Evolutionary conservation across 2,329 filamentous ascomycete genomes (phyloP).

Genomic region (Magnaporthiopsis rhizophila): DNA sequence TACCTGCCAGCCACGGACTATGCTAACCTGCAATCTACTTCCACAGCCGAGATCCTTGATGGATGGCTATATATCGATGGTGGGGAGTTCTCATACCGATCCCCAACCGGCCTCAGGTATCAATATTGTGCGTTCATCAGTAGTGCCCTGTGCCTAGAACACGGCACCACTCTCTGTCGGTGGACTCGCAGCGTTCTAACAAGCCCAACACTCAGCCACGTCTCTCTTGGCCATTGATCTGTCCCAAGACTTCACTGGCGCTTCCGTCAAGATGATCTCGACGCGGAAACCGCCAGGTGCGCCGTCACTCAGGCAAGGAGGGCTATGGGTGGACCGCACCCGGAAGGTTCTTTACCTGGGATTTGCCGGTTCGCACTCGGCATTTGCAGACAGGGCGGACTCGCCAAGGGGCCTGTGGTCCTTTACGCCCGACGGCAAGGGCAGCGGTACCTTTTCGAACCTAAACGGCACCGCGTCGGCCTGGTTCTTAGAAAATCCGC

Average conservation of each 20-base stretch:
- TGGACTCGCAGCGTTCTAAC: constrained; percentile 1
- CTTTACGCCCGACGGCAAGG: constrained; percentile 11
- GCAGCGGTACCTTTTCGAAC: constrained; percentile 12
- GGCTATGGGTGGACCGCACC: constrained; percentile 14
- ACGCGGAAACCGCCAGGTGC: constrained; percentile 10
- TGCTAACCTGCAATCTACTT: background rate
- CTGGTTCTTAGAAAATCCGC: constrained; percentile 10
- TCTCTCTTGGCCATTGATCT: constrained; percentile 15
- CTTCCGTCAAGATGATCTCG: constrained; percentile 11
- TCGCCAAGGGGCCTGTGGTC: constrained; percentile 15
- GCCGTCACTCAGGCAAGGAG: constrained; percentile 11
- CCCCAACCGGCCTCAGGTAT: constrained; percentile 10
- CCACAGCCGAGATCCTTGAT: constrained; percentile 15
- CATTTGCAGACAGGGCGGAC: constrained; percentile 10
- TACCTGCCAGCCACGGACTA: background rate
- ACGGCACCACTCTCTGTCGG: too few relatives aligned
- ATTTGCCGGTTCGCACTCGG: constrained; percentile 12
- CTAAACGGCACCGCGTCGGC: constrained; percentile 12
- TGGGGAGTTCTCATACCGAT: constrained; percentile 16
- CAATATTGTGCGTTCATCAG: constrained; percentile 14
- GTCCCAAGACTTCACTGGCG: constrained; percentile 12
- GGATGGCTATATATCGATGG: constrained; percentile 17
- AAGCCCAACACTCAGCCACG: constrained; percentile 10
- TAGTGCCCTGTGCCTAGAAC: background rate
- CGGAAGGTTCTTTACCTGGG: constrained; percentile 13